Conservation (phyloP, 805 yeast species). For the Saccharomycopsis sp. region DNA sequence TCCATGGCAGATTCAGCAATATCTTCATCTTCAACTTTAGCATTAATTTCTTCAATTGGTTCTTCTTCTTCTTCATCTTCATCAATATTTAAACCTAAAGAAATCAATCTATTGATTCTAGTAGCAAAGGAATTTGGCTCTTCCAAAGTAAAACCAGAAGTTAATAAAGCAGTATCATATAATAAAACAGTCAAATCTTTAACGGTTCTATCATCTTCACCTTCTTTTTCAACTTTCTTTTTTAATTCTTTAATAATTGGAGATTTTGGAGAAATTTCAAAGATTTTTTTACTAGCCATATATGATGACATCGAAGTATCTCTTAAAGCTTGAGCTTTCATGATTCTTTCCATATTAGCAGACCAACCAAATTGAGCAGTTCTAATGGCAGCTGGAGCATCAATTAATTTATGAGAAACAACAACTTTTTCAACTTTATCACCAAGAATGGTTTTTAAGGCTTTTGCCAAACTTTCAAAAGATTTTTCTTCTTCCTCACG, state of each 20-base stretch:
- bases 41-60: slow-evolving; percentile 28
- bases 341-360: slow-evolving; percentile 99
- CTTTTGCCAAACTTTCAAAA: slow-evolving; percentile 88
- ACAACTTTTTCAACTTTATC: slow-evolving; percentile 99
- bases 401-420: slow-evolving; percentile 93
- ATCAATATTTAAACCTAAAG: slow-evolving; percentile 96
- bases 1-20: slow-evolving; percentile 95
- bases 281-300: slow-evolving; percentile 99
- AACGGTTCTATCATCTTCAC: slow-evolving; percentile 97
- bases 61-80: slow-evolving; percentile 47
- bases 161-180: slow-evolving; percentile 95
- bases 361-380: slow-evolving; percentile 99
- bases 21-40: slow-evolving; percentile 33
- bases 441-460: slow-evolving; percentile 94
- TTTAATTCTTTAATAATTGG: slow-evolving; percentile 91
- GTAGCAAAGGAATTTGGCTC: slow-evolving; percentile 97
- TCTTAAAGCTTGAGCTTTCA: slow-evolving; percentile 99
- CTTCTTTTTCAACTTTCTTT: slow-evolving; percentile 93
- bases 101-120: slow-evolving; percentile 96
- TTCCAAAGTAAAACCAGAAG: slow-evolving; percentile 97
- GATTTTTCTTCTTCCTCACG: slow-evolving; percentile 92
- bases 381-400: slow-evolving; percentile 99
- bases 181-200: slow-evolving; percentile 93
- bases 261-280: slow-evolving; percentile 96
- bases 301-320: slow-evolving; percentile 97